Evolutionary conservation across 129 eudicot genomes (phyloP), one percentile per base, ranked within the genome.

Genomic region (Calendula officinalis): DNA sequence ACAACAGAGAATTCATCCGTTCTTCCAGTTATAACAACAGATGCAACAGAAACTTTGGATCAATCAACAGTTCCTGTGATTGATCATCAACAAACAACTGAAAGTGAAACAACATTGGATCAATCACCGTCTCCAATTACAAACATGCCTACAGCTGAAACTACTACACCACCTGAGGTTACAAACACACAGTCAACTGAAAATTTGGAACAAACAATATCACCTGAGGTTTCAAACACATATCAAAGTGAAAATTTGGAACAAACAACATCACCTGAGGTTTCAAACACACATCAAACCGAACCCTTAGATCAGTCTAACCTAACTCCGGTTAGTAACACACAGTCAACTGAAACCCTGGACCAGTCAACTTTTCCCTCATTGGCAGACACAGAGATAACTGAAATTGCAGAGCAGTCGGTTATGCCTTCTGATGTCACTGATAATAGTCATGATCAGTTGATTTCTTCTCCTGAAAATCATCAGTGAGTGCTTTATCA

Each of bases 401-500:
- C 60, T 46, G 78, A 57, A 40, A 42, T 54, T 5, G 17, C 56
- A 55, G 68, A 76, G 57, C 77, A 56, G 13, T 6, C 64, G 4
- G 44, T 22, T 22, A 22, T 1, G 30, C 30, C 30, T 22, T 0
- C 30, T 22, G 30, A 22, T 22, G 30, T 70, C n/a, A 49, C 68
- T 16, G 73, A 76, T 40, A 36, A 51, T 55, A 76, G 68, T 43
- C 81, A 57, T 45, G 76, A 57, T 16, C 52, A 64, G n/a, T 64
- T 57, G 64, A 41, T 64, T 47, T 41, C 63, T 34, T 66, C 71
- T 22, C 69, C 47, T 30, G 68, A 65, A 70, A 22, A 22, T 22
- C 30, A 22, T 22, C 30, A 22, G 30, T 22, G 30, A 22, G 30
- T 22, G 30, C 30, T 22, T 22, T 22, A 22, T 22, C 30, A 22